Conservation (phyloP, 129 eudicot species). For the Flaveria robusta region DNA sequence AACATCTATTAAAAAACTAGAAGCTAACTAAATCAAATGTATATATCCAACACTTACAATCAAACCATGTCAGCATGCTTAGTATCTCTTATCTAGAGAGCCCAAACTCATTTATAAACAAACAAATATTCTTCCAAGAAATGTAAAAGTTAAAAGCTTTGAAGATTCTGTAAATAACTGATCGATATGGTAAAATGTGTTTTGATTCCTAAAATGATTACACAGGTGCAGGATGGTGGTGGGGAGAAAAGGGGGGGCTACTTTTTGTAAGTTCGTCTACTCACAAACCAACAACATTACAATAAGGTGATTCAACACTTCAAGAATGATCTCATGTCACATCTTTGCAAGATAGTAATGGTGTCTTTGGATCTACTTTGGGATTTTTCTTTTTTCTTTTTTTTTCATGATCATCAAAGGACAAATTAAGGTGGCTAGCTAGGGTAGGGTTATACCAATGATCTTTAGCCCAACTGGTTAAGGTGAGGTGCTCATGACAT, state of each 20-base stretch:
- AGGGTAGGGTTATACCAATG: no score
- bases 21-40: background rate
- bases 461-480: no score
- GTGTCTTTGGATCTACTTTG: constrained; percentile 38
- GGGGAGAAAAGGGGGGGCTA: constrained; percentile 14
- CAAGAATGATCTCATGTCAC: constrained; percentile 41
- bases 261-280: constrained; percentile 24
- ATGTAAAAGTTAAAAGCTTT: constrained; percentile 12
- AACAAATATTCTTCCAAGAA: background rate
- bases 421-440: constrained; percentile 23
- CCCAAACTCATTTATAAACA: background rate
- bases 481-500: no score
- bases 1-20: background rate
- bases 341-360: constrained; percentile 28
- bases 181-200: background rate
- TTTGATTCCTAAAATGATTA: background rate
- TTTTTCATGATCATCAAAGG: background rate
- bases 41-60: background rate
- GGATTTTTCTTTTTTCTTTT: constrained; percentile 20
- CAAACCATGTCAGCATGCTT: background rate
- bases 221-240: constrained; percentile 32
- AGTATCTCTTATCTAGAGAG: background rate
- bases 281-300: constrained; percentile 33
- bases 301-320: constrained; percentile 30
- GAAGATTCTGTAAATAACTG: constrained; percentile 21